Evolutionary conservation across 169 alveolate genomes (phyloP).

Genomic region (Cryptosporidium andersoni): DNA sequence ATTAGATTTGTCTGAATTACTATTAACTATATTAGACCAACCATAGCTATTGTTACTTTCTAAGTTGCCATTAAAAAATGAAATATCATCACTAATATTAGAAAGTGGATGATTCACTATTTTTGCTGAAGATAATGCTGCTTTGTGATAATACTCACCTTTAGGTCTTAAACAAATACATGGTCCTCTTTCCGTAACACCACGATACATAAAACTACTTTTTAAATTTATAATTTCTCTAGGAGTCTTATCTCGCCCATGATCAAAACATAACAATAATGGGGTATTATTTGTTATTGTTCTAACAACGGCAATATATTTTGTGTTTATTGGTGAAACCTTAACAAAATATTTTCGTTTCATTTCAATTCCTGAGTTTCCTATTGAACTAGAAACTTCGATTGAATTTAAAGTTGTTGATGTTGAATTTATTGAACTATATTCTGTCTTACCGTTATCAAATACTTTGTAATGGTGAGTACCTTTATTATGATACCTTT

Average conservation of each 20-base stretch:
- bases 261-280: conserved; percentile 51
- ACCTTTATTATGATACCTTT: too few relatives aligned
- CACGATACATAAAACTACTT: conserved; percentile 37
- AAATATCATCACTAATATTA: background rate
- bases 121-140: background rate
- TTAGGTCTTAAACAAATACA: conserved; percentile 61
- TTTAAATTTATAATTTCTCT: conserved; percentile 49
- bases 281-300: conserved; percentile 65
- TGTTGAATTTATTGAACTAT: too few relatives aligned
- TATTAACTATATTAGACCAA: background rate
- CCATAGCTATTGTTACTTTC: conserved; percentile 1
- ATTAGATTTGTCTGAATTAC: background rate
- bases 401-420: background rate
- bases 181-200: conserved; percentile 69
- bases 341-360: conserved; percentile 50
- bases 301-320: conserved; percentile 53
- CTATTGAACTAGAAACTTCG: background rate
- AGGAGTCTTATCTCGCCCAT: conserved; percentile 59
- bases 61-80: background rate
- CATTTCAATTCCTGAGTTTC: conserved; percentile 9
- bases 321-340: conserved; percentile 59
- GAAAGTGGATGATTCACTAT: conserved; percentile 4
- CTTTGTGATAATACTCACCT: conserved; percentile 43
- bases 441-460: too few relatives aligned
- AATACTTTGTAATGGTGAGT: too few relatives aligned